phyloP scores from a whole-genome alignment of 768 basidiomycete genomes.

The Tulasnella sp. region DNA sequence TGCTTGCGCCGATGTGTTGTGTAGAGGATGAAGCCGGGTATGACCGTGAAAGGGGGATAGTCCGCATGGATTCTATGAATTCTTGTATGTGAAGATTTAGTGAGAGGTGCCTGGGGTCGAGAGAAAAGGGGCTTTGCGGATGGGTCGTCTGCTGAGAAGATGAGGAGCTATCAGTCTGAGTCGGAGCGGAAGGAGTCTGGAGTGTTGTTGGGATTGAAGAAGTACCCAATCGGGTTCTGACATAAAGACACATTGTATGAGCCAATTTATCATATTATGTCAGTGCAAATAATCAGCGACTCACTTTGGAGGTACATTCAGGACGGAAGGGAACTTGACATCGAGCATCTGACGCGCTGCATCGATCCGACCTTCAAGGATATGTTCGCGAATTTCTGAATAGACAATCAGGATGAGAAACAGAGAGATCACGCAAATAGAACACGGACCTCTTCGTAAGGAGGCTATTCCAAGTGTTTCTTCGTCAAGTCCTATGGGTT shows the following conservation, averaged over 20 bases:
- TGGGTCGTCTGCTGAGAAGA: neutral
- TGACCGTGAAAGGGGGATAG: conserved; percentile 39
- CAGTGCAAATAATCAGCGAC: no score
- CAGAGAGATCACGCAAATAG: no score
- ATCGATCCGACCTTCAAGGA: conserved; percentile 65
- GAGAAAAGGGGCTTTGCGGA: conserved; percentile 31
- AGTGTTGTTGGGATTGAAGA: no score
- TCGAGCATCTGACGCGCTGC: conserved; percentile 56
- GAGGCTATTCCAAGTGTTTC: no score
- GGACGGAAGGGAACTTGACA: conserved; percentile 61
- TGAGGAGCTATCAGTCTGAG: neutral
- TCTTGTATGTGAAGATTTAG: conserved; percentile 79
- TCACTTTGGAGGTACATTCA: conserved; percentile 24
- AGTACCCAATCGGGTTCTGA: no score
- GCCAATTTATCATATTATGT: no score
- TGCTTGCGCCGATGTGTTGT: conserved; percentile 26
- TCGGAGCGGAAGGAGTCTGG: neutral
- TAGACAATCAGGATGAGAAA: neutral
- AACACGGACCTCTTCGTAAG: no score
- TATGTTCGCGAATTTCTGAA: conserved; percentile 47
- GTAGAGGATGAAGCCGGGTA: neutral
- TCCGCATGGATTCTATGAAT: conserved; percentile 78
- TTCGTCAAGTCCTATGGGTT: neutral
- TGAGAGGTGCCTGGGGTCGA: conserved; percentile 58
- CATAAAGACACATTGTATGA: no score